Evolutionary conservation across 2,329 filamentous ascomycete genomes (phyloP).

Genomic region (Fusarium armeniacum): DNA sequence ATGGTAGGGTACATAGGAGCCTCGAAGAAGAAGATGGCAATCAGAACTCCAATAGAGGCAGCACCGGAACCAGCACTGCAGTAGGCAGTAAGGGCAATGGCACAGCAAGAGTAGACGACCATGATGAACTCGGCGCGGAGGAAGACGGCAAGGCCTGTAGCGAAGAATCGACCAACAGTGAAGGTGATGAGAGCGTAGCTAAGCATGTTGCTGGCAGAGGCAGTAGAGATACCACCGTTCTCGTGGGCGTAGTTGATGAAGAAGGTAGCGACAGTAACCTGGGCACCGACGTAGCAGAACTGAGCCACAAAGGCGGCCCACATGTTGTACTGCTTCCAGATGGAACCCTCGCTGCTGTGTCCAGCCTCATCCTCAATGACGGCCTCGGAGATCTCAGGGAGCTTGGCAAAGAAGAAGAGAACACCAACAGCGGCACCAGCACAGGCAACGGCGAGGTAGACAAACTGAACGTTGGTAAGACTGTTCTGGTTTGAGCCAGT

Average conservation of each 20-base stretch:
- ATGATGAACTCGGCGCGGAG: conserved; percentile 77
- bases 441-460: conserved; percentile 78
- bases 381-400: conserved; percentile 77
- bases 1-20: conserved; percentile 86
- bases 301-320: conserved; percentile 83
- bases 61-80: conserved; percentile 60
- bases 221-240: conserved; percentile 66
- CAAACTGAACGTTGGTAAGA: conserved; percentile 79
- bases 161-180: conserved; percentile 77
- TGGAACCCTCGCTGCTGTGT: conserved; percentile 69
- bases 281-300: conserved; percentile 83
- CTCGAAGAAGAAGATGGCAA: conserved; percentile 81
- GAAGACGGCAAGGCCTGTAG: conserved; percentile 74
- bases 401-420: conserved; percentile 76
- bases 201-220: conserved; percentile 72
- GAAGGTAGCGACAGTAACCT: conserved; percentile 74
- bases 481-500: conserved; percentile 68
- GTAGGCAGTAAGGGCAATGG: conserved; percentile 71
- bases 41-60: conserved; percentile 73
- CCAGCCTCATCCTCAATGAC: conserved; percentile 59
- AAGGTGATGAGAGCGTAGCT: conserved; percentile 83
- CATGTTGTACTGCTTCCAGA: conserved; percentile 79
- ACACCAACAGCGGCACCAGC: conserved; percentile 75
- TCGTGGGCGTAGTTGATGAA: conserved; percentile 81
- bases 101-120: conserved; percentile 71